Evolutionary conservation across 2,329 filamentous ascomycete genomes (phyloP).

Genomic region (Cordyceps cateniannulata): DNA sequence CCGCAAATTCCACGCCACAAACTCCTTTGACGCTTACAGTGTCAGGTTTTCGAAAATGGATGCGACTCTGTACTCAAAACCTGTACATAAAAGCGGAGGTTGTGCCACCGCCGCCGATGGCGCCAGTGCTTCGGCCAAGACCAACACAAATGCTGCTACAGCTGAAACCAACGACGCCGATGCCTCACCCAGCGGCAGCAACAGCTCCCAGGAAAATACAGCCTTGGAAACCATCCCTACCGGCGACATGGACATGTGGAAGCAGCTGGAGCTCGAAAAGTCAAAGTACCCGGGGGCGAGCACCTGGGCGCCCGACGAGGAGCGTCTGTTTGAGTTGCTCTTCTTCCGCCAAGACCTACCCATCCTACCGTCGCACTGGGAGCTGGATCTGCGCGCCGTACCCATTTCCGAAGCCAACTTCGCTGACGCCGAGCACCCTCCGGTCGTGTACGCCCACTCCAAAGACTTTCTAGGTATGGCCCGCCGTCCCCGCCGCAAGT

Average conservation of each 20-base stretch:
- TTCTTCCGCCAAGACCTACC: constrained; percentile 35
- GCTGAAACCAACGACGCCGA: neutral
- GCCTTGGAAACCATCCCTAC: constrained; percentile 14
- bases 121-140: neutral
- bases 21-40: neutral
- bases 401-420: constrained; percentile 33
- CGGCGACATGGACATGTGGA: constrained; percentile 23
- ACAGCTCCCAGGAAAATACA: neutral
- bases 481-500: neutral
- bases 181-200: neutral
- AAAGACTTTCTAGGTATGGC: constrained; percentile 32
- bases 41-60: neutral
- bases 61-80: neutral
- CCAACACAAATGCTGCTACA: neutral
- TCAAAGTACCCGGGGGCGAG: constrained; percentile 34
- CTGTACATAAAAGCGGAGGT: neutral
- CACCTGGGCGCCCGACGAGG: constrained; percentile 46
- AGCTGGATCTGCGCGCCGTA: constrained; percentile 33
- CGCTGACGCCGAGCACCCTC: constrained; percentile 23
- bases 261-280: constrained; percentile 40
- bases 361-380: constrained; percentile 34
- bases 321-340: constrained; percentile 35
- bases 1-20: neutral
- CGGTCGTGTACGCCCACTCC: constrained; percentile 32
- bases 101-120: neutral